Base-by-base conservation (phyloP, 495 filamentous ascomycete genomes). In the Cladorrhinum samala region DNA sequence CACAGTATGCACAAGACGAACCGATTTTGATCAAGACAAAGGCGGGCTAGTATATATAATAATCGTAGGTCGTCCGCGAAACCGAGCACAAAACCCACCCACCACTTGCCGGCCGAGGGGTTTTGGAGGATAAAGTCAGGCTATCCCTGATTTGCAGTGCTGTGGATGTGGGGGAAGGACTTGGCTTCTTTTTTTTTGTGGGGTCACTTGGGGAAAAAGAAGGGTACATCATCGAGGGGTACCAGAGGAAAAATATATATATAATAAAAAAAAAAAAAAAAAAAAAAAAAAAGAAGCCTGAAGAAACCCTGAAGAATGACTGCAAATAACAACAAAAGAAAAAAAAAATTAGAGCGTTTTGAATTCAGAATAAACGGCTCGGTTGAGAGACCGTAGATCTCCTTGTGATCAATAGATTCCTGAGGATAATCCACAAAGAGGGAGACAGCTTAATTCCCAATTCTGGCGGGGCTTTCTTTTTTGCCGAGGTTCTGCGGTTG, bases 401-500 rank as follows among this genome's bases (percentile, higher is more conserved):
- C 27, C 27, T 33, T 33, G 27, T 33, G 27, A 33, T 33, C 11
- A 11, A 33, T n/a, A 11, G 27, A 11, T 33, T 33, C 11, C 27
- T 6, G 27, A 11, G 27, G 27, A 33, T 33, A 25, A 23, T 47
- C 45, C 45, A 47, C 45, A 27, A 47, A 25, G 45, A 23, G 45
- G 23, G 19, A 46, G 23, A 21, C 21, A 27, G 23, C n/a, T 4
- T 13, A 16, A 21, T n/a, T n/a, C n/a, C n/a, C 14, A 21, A 21
- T 51, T 27, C 23, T 55, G 50, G 40, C 24, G 42, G 57, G 53
- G 30, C 23, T 6, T 33, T 45, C 60, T 54, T 38, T 64, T 61
- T 64, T 68, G 65, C 65, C 65, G 65, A 68, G 65, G 65, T 60
- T 55, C 50, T 56, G 23, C 46, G 41, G 46, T 57, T n/a, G n/a